Evolutionary conservation across 2,329 filamentous ascomycete species (phyloP), one percentile per base, ranked within the genome.

Genomic region (Cladophialophora yegresii): DNA sequence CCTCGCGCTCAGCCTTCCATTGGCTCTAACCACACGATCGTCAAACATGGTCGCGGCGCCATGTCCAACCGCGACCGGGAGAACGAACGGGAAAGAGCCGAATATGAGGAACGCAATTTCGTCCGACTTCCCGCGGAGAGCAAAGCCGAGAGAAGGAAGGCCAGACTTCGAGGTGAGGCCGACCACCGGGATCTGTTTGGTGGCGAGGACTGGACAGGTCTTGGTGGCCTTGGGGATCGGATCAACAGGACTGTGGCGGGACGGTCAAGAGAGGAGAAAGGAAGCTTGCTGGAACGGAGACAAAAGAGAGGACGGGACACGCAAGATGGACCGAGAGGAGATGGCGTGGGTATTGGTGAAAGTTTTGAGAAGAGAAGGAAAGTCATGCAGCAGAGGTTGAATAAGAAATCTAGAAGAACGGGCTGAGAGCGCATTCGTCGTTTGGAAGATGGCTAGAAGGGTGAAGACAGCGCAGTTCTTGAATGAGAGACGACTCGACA

Each of bases 91-190:
- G 93, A 96, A 79, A 83, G 90, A 61, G 85, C 85, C 64, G 86
- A 90, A 54, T 99, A 97, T 79, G 95, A 99, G 81, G 95, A 99
- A 79, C 85, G 83, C 71, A 96, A 99, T 79, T 93, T 97, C 73
- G 87, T 91, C 16, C 90, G 95, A 71, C 81, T 99, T 72, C 92
- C 93, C 12, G 89, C 87, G 72, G 86, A 90, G 76, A 90, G 87
- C 79, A 98, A 96, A 83, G 96, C 96, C 80, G 92, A 96, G 54
- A 89, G 90, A 75, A 78, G 77, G 50, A 83, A 84, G 74, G 80
- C 80, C 32, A 80, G 76, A 2, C 77, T 75, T 50, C 74, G 73
- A 45, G 76, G 77, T 20, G 75, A 77, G 43, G 75, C 76, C 40
- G 74, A 76, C 36, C 72, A 72, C 62, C 77, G 81, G 75, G 80